Evolutionary conservation across 345 rosid species (phyloP).

Genomic region (Passiflora organensis): DNA sequence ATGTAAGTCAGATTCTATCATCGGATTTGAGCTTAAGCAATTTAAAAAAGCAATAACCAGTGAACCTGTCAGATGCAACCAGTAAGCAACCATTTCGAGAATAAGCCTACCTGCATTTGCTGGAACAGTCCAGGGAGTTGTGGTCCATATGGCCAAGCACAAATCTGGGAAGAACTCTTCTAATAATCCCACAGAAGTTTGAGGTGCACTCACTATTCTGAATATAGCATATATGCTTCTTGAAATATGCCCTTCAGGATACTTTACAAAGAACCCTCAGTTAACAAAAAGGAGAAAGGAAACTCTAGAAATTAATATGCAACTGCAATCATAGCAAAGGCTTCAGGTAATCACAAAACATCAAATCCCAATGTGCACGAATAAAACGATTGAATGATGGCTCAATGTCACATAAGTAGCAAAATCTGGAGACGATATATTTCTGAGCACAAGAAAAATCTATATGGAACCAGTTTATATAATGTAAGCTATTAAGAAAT

Average conservation of each 20-base stretch:
- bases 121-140: conserved; percentile 96
- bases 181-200: conserved; percentile 34
- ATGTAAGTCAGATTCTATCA: too few relatives aligned
- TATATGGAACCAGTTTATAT: neutral
- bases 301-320: conserved; percentile 9
- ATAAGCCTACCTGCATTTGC: conserved; percentile 80
- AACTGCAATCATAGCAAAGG: neutral
- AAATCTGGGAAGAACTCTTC: conserved; percentile 71
- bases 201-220: conserved; percentile 42
- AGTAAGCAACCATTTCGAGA: too few relatives aligned
- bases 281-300: conserved; percentile 1
- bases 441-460: neutral
- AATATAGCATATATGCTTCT: conserved; percentile 84
- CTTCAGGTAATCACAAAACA: neutral
- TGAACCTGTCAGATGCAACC: too few relatives aligned
- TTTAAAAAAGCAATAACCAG: too few relatives aligned
- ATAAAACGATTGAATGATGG: neutral
- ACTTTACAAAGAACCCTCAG: conserved; percentile 39
- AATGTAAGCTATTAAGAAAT: neutral
- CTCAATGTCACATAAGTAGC: neutral
- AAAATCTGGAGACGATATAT: neutral
- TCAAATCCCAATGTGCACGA: neutral
- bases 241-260: conserved; percentile 94
- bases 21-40: too few relatives aligned
- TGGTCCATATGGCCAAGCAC: conserved; percentile 87